phyloP scores from a whole-genome alignment of 139 green algal genomes.

The Chlamydomonas schloesseri region DNA sequence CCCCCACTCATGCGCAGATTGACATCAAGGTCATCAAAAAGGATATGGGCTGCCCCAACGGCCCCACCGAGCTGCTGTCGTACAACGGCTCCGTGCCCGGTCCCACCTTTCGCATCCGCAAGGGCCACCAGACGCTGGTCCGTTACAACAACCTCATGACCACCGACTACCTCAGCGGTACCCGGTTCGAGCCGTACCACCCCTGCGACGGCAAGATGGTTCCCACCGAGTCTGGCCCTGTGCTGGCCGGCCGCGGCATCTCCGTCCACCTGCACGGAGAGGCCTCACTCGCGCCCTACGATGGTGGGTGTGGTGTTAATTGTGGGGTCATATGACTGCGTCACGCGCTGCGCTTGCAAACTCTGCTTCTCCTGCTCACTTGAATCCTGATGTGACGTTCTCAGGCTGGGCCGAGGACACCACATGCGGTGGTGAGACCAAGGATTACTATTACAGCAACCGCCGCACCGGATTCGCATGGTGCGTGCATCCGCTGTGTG shows the following conservation, averaged over 20 bases:
- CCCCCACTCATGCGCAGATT: too few relatives aligned
- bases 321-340: too few relatives aligned
- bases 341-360: too few relatives aligned
- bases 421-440: constrained; percentile 14
- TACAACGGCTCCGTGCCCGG: constrained; percentile 19
- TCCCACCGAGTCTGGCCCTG: background rate
- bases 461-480: background rate
- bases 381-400: too few relatives aligned
- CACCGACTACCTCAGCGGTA: background rate
- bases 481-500: too few relatives aligned
- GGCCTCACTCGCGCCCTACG: background rate
- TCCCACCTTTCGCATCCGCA: background rate
- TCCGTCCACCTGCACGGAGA: background rate
- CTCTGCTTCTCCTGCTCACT: too few relatives aligned
- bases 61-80: background rate
- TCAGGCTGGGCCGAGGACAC: constrained; percentile 25
- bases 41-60: background rate
- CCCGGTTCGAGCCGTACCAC: background rate
- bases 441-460: constrained; percentile 24
- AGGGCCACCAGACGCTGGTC: constrained; percentile 11
- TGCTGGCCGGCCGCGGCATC: background rate
- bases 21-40: background rate
- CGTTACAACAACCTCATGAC: constrained; percentile 23
- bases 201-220: too few relatives aligned
- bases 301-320: background rate